A percentile compares a stretch with the other conserved stretches of the same genome.
phyloP scores from a whole-genome alignment of 495 filamentous ascomycete species.

The Penicillium soppii region DNA sequence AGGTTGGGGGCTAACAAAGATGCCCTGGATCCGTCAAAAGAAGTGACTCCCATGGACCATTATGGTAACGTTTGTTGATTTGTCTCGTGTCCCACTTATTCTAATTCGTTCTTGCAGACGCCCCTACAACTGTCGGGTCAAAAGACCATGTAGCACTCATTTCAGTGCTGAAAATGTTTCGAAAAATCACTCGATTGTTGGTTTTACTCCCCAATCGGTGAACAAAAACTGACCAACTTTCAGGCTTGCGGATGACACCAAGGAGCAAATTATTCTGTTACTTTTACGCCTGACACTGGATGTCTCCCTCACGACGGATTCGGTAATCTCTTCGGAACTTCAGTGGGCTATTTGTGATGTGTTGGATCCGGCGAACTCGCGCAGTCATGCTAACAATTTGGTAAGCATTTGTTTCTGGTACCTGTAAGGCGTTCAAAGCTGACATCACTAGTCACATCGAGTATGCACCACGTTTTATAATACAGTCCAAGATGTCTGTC shows the following conservation, averaged over 20 bases:
- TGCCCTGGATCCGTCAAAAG: slow-evolving; percentile 28
- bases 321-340: slow-evolving; percentile 37
- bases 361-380: slow-evolving; percentile 29
- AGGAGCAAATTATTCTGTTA: slow-evolving; percentile 35
- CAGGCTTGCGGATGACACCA: slow-evolving; percentile 36
- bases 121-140: not conserved
- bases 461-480: slow-evolving; percentile 53
- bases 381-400: slow-evolving; percentile 29
- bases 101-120: slow-evolving; percentile 8
- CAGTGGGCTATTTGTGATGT: slow-evolving; percentile 45
- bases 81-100: not conserved
- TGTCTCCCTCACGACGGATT: slow-evolving; percentile 44
- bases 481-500: slow-evolving; percentile 46
- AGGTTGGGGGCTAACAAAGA: slow-evolving; percentile 30
- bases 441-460: slow-evolving; percentile 47
- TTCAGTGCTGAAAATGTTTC: slow-evolving; percentile 32
- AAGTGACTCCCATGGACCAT: slow-evolving; percentile 23
- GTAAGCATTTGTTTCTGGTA: slow-evolving; percentile 27
- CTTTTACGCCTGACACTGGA: slow-evolving; percentile 64
- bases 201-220: not conserved
- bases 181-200: slow-evolving; percentile 31
- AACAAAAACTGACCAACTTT: slow-evolving; percentile 8
- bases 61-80: slow-evolving; percentile 17
- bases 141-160: slow-evolving; percentile 14
- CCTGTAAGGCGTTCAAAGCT: slow-evolving; percentile 1